Conservation (phyloP, 257 asterid genomes). For the Voacanga thouarsii region DNA sequence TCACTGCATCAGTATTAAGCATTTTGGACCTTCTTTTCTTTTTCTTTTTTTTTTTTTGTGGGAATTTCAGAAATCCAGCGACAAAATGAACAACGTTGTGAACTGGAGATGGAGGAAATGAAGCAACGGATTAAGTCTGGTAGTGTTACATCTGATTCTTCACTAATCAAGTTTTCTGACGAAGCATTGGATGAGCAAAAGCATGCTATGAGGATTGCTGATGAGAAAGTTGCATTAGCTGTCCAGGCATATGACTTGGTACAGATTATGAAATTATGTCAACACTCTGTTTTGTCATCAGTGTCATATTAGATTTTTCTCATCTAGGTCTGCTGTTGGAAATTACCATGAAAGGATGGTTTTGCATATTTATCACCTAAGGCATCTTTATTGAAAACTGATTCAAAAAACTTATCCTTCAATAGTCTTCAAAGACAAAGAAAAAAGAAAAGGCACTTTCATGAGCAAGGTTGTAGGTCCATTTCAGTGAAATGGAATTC, state of each 20-base stretch:
- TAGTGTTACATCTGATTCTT: constrained; percentile 63
- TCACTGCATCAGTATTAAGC: constrained; percentile 11
- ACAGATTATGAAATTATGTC: constrained; percentile 8
- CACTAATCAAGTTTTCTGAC: constrained; percentile 75
- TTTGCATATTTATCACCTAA: background rate
- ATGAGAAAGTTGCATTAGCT: constrained; percentile 92
- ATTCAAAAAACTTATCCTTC: background rate
- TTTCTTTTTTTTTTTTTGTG: constrained; percentile 1
- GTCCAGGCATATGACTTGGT: constrained; percentile 94
- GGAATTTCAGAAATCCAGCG: constrained; percentile 62
- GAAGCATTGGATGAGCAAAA: constrained; percentile 95
- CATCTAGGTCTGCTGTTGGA: background rate
- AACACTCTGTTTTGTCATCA: background rate
- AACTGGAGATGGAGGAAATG: constrained; percentile 85
- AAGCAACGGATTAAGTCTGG: constrained; percentile 75
- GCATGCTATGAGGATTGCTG: constrained; percentile 94
- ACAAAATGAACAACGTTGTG: constrained; percentile 86
- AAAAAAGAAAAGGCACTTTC: background rate
- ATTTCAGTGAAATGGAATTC: background rate
- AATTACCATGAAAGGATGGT: background rate
- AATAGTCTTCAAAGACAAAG: background rate
- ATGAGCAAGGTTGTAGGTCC: background rate
- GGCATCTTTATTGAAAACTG: background rate
- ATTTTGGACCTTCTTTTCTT: background rate
- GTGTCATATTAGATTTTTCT: background rate